These are phyloP conservation scores for Triangularia verruculosa DNA, from an alignment of 2,329 filamentous ascomycete genomes.

Conservation along the genomic window DNA sequence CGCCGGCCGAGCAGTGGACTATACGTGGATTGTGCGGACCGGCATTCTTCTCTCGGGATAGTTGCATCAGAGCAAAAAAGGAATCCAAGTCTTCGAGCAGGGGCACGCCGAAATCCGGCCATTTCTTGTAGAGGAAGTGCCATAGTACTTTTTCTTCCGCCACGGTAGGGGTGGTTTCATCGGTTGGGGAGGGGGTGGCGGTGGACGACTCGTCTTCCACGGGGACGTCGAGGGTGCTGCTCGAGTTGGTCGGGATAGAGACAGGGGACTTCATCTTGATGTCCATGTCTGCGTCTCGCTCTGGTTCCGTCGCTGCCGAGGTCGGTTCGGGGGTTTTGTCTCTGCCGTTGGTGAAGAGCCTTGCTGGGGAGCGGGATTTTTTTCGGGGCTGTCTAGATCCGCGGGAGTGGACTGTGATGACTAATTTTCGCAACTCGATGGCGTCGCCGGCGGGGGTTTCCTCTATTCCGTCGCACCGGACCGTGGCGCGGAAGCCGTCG, in stretches of 20 bases:
- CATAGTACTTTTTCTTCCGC: slow-evolving; percentile 64
- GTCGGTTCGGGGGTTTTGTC: slow-evolving; percentile 2
- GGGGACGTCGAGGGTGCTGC: not conserved
- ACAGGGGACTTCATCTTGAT: slow-evolving; percentile 20
- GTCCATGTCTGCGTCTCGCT: slow-evolving; percentile 19
- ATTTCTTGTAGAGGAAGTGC: slow-evolving; percentile 82
- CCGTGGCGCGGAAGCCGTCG: slow-evolving; percentile 64
- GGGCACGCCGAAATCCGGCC: slow-evolving; percentile 89
- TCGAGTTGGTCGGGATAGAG: not conserved
- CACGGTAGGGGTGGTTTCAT: slow-evolving; percentile 15
- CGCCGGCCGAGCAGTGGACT: slow-evolving; percentile 85
- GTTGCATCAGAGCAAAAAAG: slow-evolving; percentile 66
- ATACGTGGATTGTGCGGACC: slow-evolving; percentile 69
- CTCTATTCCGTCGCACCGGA: slow-evolving; percentile 64
- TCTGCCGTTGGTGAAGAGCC: not conserved
- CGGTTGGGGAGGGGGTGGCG: not conserved
- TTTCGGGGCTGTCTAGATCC: not conserved
- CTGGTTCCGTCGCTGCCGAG: not conserved
- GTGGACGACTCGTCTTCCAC: not conserved
- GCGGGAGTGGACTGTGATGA: slow-evolving; percentile 45
- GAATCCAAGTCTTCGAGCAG: slow-evolving; percentile 62
- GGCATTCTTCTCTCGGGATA: slow-evolving; percentile 59
- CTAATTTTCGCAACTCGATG: slow-evolving; percentile 73
- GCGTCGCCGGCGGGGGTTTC: slow-evolving; percentile 54
- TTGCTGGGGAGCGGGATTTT: not conserved